Conservation (phyloP, 1,139 yeast species). For the Arxiozyma slooffiae region DNA sequence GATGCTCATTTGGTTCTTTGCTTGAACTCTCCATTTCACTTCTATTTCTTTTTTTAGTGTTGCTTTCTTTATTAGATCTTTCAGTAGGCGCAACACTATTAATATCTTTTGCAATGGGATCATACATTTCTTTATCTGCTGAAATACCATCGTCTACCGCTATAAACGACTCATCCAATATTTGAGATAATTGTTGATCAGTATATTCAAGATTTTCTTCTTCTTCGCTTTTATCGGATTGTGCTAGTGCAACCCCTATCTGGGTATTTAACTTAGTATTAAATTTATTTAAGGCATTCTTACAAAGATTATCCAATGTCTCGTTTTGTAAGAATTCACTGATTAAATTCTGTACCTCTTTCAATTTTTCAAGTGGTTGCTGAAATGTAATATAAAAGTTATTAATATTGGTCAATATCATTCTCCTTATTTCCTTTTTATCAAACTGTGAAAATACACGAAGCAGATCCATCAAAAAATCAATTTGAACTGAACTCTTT, state of each 20-base stretch:
- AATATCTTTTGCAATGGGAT: conserved; percentile 10
- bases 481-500: conserved; percentile 45
- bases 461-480: conserved; percentile 49
- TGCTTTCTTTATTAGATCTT: not conserved
- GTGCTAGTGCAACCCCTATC: conserved; percentile 13
- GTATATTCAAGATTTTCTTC: conserved; percentile 7
- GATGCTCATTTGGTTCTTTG: not conserved
- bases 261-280: conserved; percentile 18
- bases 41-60: conserved; percentile 7
- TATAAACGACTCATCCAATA: conserved; percentile 21
- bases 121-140: not conserved
- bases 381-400: conserved; percentile 39
- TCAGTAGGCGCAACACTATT: conserved; percentile 1
- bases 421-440: conserved; percentile 46
- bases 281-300: conserved; percentile 42
- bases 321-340: conserved; percentile 26
- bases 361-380: conserved; percentile 22
- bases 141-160: conserved; percentile 3
- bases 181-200: conserved; percentile 27
- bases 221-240: conserved; percentile 10
- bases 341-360: conserved; percentile 25
- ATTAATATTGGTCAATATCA: conserved; percentile 44
- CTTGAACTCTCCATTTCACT: conserved; percentile 2
- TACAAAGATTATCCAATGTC: conserved; percentile 36
- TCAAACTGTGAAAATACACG: conserved; percentile 40